phyloP scores from a whole-genome alignment of 805 yeast genomes.

The Hanseniaspora occidentalis region DNA sequence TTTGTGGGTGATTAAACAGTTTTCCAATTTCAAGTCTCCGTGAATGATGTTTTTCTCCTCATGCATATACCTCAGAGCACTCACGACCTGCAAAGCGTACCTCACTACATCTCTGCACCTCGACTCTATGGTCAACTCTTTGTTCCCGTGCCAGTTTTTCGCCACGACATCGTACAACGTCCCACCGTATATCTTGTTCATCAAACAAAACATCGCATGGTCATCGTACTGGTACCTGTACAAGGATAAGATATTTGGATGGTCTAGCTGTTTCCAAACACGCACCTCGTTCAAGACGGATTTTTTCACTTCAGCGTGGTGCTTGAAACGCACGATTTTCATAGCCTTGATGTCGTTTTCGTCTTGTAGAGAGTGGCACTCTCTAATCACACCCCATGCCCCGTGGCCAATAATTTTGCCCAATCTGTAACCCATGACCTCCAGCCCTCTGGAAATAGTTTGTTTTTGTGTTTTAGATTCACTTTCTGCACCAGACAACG shows the following conservation, averaged over 20 bases:
- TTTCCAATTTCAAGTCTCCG: constrained; percentile 76
- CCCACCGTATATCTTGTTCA: constrained; percentile 59
- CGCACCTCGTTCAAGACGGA: constrained; percentile 59
- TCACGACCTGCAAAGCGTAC: constrained; percentile 40
- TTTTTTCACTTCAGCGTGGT: constrained; percentile 36
- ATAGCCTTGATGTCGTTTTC: constrained; percentile 36
- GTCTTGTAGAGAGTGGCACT: constrained; percentile 30
- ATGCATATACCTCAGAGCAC: constrained; percentile 54
- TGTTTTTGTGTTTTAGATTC: neutral
- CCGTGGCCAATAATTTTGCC: constrained; percentile 79
- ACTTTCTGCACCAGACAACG: neutral
- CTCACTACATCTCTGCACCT: constrained; percentile 26
- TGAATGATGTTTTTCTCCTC: constrained; percentile 48
- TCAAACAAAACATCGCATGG: constrained; percentile 57
- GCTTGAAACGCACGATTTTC: constrained; percentile 43
- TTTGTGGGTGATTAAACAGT: constrained; percentile 47
- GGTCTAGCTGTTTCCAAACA: constrained; percentile 62
- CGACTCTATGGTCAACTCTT: constrained; percentile 19
- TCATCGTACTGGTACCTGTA: constrained; percentile 48
- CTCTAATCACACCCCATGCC: constrained; percentile 80
- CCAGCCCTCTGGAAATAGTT: constrained; percentile 45
- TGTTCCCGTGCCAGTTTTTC: constrained; percentile 45
- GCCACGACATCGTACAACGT: constrained; percentile 65
- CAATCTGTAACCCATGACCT: constrained; percentile 45
- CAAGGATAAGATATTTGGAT: constrained; percentile 53